phyloP scores from a whole-genome alignment of 257 asterid genomes.

The Solanum paucissectum region DNA sequence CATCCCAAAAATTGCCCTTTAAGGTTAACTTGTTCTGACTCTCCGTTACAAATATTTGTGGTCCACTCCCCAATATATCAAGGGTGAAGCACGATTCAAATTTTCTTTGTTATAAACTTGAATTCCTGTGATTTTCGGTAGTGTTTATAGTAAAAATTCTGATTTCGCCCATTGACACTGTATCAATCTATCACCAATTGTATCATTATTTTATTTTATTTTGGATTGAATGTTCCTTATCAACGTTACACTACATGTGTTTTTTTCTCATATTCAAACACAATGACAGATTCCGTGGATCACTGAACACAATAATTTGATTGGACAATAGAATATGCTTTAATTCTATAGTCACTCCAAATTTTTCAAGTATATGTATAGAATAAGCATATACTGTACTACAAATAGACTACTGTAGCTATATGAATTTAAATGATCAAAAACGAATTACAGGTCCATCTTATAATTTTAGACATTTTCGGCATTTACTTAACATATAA shows the following conservation, averaged over 20 bases:
- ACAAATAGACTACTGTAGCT: not conserved
- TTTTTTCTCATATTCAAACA: not conserved
- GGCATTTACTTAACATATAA: not conserved
- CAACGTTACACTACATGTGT: not conserved
- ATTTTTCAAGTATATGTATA: not conserved
- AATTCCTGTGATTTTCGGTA: not conserved
- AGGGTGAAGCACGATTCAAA: not conserved
- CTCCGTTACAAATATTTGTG: not conserved
- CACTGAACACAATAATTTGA: not conserved
- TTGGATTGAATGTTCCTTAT: not conserved
- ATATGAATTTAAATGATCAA: not conserved
- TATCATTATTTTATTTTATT: not conserved
- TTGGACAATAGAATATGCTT: not conserved
- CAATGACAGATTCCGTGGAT: not conserved
- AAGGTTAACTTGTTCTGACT: constrained; percentile 3
- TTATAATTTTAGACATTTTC: not conserved
- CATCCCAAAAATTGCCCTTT: constrained; percentile 11
- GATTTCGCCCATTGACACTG: not conserved
- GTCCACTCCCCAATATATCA: not conserved
- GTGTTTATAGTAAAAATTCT: not conserved
- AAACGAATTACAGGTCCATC: not conserved
- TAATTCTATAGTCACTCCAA: not conserved
- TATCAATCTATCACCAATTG: not conserved
- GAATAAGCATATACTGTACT: not conserved
- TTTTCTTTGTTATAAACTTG: accelerated